phyloP scores from a whole-genome alignment of 768 basidiomycete genomes.

The Lactarius vividus region DNA sequence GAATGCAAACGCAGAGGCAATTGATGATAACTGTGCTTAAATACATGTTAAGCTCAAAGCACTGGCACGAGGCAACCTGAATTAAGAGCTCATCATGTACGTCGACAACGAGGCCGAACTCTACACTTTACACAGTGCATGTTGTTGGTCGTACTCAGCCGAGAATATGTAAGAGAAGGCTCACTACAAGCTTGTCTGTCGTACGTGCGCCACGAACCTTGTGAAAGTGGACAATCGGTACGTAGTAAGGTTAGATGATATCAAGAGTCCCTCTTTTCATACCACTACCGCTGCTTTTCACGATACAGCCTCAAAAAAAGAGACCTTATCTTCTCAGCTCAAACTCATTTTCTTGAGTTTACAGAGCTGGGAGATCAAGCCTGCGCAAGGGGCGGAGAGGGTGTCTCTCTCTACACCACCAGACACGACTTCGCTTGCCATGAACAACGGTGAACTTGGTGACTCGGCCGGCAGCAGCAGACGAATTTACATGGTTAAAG shows the following conservation, averaged over 20 bases:
- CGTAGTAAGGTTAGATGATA: not conserved
- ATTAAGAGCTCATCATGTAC: not conserved
- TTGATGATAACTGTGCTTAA: not conserved
- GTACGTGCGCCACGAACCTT: not conserved
- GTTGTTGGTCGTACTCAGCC: not conserved
- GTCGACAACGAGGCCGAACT: not conserved
- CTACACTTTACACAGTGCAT: not conserved
- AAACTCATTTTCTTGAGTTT: constrained; percentile 73
- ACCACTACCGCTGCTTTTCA: constrained; percentile 35
- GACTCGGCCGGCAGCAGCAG: constrained; percentile 78
- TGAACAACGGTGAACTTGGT: constrained; percentile 78
- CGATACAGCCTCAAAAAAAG: constrained; percentile 63
- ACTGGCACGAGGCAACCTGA: not conserved
- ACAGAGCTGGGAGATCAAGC: constrained; percentile 69
- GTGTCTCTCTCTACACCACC: constrained; percentile 49
- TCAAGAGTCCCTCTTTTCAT: not conserved
- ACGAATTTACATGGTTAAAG: constrained; percentile 64
- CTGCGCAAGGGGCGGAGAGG: constrained; percentile 65
- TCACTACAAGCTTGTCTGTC: not conserved
- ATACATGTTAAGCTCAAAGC: not conserved
- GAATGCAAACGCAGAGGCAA: not conserved
- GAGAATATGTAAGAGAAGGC: not conserved
- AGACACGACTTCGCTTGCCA: constrained; percentile 68
- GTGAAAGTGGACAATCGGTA: not conserved
- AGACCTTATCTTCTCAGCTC: constrained; percentile 85